phyloP scores from a whole-genome alignment of 2,329 filamentous ascomycete species.

The Phialophora expanda region DNA sequence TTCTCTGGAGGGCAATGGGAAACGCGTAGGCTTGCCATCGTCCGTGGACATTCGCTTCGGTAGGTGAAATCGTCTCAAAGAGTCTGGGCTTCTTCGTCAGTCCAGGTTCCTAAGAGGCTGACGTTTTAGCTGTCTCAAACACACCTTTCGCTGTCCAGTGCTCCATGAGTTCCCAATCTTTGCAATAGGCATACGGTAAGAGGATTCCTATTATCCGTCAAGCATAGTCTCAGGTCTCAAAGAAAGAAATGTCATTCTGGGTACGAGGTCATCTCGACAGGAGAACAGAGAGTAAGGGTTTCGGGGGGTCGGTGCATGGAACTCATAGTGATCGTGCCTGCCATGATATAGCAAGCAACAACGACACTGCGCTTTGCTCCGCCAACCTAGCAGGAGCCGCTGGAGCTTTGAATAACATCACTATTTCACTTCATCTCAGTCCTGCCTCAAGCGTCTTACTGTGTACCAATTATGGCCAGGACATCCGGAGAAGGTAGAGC shows the following conservation, averaged over 20 bases:
- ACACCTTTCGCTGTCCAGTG: constrained; percentile 26
- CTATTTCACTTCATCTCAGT: neutral
- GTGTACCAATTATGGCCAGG: neutral
- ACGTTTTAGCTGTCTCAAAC: neutral
- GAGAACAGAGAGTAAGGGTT: neutral
- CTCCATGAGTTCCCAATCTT: constrained; percentile 20
- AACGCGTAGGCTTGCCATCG: constrained; percentile 24
- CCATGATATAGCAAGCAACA: neutral
- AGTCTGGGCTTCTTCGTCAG: constrained; percentile 25
- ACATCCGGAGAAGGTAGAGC: neutral
- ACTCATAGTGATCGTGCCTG: neutral
- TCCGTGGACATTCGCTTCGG: constrained; percentile 29
- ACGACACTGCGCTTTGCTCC: neutral
- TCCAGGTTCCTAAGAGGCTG: neutral
- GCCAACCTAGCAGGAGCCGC: neutral
- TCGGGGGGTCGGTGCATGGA: neutral
- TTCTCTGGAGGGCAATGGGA: constrained; percentile 30
- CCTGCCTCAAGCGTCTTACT: neutral
- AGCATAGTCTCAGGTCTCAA: neutral
- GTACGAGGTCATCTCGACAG: neutral
- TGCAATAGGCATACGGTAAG: constrained; percentile 17
- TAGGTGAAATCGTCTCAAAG: constrained; percentile 21
- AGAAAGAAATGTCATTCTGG: constrained; percentile 8
- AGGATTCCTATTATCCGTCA: constrained; percentile 12
- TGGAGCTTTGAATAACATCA: neutral